Evolutionary conservation across 805 yeast species (phyloP), one percentile per base, ranked within the genome.

Genomic region (Metschnikowia aberdeeniae): DNA sequence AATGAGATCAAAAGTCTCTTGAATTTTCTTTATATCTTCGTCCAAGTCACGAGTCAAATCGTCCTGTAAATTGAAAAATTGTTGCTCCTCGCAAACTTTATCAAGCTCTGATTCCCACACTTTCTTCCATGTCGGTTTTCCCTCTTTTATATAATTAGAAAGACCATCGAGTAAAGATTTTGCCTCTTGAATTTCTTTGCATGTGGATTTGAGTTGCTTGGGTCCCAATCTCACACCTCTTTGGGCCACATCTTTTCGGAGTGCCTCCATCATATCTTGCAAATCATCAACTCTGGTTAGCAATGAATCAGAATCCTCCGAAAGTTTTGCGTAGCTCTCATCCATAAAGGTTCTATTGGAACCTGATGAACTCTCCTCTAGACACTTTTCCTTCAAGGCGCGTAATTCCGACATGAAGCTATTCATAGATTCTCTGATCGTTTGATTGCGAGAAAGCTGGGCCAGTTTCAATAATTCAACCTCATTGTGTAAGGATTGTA

Each of bases 81-180:
- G 95, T 62, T 93, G 98, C 58, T 90, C 97, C 57, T 89, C 96
- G 52, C 96, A 85, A 11, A 93, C 92, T 31, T 84, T 83, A 49
- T 89, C 93, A 45, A 93, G 75, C 59, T 89, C 97, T 5, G 83
- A 70, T 60, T 90, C 97, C 97, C 99, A 92, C 7, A 88, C 83
- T 53, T 79, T 79, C 59, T 87, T 86, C 96, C 98, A 89, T 28
- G 80, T 81, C 6, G 89, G 83, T 52, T 86, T 86, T 59, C 89
- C 98, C 4, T 71, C 69, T 1, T 64, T 57, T 33, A 93, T 82
- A 57, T 79, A 89, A 4, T 66, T 66, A n/a, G 76, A 72, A 75
- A 89, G 76, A 2, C 63, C 63, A 1, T 63, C 63, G 35, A 92
- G 70, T 13, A 76, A 75, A 0, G 56, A 39, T 44, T 77, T 75